Evolutionary conservation across 371 early-diverging fungal species (phyloP).

Genomic region (Mortierella sp.): DNA sequence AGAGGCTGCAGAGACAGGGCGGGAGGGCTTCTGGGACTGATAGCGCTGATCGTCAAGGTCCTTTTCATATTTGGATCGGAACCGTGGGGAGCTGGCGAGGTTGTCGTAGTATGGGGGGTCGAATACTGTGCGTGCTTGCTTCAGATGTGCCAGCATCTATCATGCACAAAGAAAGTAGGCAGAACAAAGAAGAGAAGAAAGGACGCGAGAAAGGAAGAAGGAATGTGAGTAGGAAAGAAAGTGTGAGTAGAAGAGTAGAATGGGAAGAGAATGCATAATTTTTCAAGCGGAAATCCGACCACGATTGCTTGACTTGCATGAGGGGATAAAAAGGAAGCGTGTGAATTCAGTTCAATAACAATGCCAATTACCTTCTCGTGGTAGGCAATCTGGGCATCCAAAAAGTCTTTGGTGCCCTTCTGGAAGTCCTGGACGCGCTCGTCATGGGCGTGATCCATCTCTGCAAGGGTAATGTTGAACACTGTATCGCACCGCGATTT

Average conservation of each 20-base stretch:
- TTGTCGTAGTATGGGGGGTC: conserved; percentile 56
- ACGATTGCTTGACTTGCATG: not conserved
- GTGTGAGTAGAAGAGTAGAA: not conserved
- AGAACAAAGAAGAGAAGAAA: not conserved
- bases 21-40: conserved; percentile 52
- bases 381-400: conserved; percentile 61
- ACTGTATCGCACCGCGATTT: conserved; percentile 64
- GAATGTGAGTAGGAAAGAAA: not conserved
- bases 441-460: conserved; percentile 61
- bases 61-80: conserved; percentile 51
- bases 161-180: too few species aligned
- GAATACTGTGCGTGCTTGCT: conserved; percentile 58
- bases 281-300: not conserved
- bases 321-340: not conserved
- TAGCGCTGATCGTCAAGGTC: conserved; percentile 56
- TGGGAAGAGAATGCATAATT: not conserved
- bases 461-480: conserved; percentile 62
- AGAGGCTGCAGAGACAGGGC: conserved; percentile 59
- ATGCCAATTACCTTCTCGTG: conserved; percentile 57
- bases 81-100: conserved; percentile 51
- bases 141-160: conserved; percentile 59
- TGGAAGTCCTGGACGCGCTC: conserved; percentile 60
- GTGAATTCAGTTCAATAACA: not conserved
- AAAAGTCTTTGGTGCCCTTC: conserved; percentile 54
- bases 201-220: not conserved